These are phyloP conservation scores for Rhizopogon salebrosus DNA, from an alignment of 768 basidiomycete species.

Conservation along the genomic window DNA sequence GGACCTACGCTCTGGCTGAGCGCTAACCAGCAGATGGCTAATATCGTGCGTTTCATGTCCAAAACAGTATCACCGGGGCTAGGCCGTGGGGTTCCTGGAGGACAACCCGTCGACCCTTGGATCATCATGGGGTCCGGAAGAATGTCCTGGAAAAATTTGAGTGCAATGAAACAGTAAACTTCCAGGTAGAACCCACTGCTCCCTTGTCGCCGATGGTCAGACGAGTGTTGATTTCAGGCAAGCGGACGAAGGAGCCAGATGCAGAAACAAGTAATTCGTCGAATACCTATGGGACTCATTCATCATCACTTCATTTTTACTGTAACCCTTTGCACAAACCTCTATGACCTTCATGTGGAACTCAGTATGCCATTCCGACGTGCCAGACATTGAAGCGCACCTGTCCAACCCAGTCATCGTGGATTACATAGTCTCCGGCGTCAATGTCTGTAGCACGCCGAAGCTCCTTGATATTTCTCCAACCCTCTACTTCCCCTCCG, in stretches of 20 bases:
- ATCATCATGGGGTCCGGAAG: slow-evolving; percentile 49
- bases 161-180: slow-evolving; percentile 3
- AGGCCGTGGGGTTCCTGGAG: slow-evolving; percentile 39
- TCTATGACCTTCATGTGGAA: slow-evolving; percentile 56
- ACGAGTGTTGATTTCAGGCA: slow-evolving; percentile 75
- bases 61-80: slow-evolving; percentile 58
- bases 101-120: slow-evolving; percentile 41
- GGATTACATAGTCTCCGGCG: slow-evolving; percentile 76
- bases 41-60: slow-evolving; percentile 67
- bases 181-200: slow-evolving; percentile 39
- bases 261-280: slow-evolving; percentile 76
- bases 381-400: slow-evolving; percentile 36
- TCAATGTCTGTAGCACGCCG: slow-evolving; percentile 56
- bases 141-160: slow-evolving; percentile 48
- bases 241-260: slow-evolving; percentile 59
- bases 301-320: neutral
- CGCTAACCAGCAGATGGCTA: slow-evolving; percentile 83
- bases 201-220: slow-evolving; percentile 74
- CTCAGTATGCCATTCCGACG: neutral
- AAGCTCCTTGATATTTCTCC: slow-evolving; percentile 57
- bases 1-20: slow-evolving; percentile 73
- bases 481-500: slow-evolving; percentile 51
- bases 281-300: slow-evolving; percentile 52
- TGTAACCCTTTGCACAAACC: slow-evolving; percentile 36
- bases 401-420: slow-evolving; percentile 88